A percentile compares a stretch with the other conserved stretches of the same genome.
phyloP scores from a whole-genome alignment of 2,329 filamentous ascomycete genomes.

The Arachnomyces sp. region DNA sequence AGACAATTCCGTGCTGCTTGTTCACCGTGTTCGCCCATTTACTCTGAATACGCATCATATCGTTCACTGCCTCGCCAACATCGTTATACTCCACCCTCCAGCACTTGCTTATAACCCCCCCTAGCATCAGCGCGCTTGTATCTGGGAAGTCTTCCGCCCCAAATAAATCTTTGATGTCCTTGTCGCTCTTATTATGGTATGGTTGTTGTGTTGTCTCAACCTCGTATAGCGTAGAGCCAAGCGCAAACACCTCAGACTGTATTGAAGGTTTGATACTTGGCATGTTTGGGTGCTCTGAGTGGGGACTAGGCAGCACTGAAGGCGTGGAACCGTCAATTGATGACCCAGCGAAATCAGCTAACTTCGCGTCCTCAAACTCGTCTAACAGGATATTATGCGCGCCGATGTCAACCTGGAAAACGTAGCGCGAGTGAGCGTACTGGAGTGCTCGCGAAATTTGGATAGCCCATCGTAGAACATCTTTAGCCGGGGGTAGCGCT shows the following conservation, averaged over 20 bases:
- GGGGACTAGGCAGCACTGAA: not conserved
- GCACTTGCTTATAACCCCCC: constrained; percentile 12
- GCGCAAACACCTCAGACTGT: constrained; percentile 14
- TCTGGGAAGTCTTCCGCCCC: constrained; percentile 9
- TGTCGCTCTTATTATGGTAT: constrained; percentile 8
- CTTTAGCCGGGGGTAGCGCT: not conserved
- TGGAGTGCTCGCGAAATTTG: constrained; percentile 12
- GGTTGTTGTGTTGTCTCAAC: constrained; percentile 11
- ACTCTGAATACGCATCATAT: no score
- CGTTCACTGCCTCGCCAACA: constrained; percentile 7
- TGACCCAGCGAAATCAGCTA: constrained; percentile 15
- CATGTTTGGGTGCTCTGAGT: constrained; percentile 1
- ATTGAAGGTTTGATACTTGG: constrained; percentile 6
- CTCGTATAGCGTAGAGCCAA: constrained; percentile 15
- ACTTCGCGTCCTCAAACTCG: constrained; percentile 10
- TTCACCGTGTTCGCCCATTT: no score
- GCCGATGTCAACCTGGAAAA: constrained; percentile 15
- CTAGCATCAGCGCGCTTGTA: constrained; percentile 10
- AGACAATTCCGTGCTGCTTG: no score
- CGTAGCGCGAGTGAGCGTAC: constrained; percentile 10
- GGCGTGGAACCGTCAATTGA: constrained; percentile 14
- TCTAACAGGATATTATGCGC: constrained; percentile 15
- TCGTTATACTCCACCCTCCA: constrained; percentile 13
- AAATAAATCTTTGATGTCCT: constrained; percentile 5
- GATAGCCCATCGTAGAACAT: constrained; percentile 11